These are phyloP conservation scores for Mycena galericulata DNA, from an alignment of 768 basidiomycete species.

Conservation along the genomic window DNA sequence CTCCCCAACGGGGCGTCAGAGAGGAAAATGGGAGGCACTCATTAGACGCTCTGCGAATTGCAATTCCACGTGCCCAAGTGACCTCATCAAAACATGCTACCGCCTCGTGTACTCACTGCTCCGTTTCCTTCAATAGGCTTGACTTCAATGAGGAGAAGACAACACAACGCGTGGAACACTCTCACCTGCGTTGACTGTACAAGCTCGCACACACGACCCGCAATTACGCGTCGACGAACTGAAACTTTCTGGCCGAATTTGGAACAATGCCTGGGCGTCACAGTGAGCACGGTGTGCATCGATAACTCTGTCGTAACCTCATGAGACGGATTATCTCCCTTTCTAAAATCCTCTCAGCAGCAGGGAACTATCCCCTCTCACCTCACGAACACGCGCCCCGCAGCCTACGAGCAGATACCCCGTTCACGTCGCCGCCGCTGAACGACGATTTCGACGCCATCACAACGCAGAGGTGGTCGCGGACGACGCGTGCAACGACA, in stretches of 20 bases:
- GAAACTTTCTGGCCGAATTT: slow-evolving; percentile 15
- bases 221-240: slow-evolving; percentile 22
- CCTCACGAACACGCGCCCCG: slow-evolving; percentile 50
- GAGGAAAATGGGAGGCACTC: not conserved
- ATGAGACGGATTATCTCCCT: slow-evolving; percentile 1
- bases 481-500: slow-evolving; percentile 23
- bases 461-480: slow-evolving; percentile 37
- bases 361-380: slow-evolving; percentile 54
- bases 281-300: not conserved
- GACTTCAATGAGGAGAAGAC: slow-evolving; percentile 21
- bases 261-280: slow-evolving; percentile 32
- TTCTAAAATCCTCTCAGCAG: slow-evolving; percentile 40
- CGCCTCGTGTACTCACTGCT: slow-evolving; percentile 34
- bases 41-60: slow-evolving; percentile 14
- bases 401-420: slow-evolving; percentile 51
- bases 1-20: no score
- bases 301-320: not conserved
- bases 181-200: not conserved
- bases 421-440: slow-evolving; percentile 53
- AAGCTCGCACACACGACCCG: slow-evolving; percentile 14
- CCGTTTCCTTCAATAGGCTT: slow-evolving; percentile 27
- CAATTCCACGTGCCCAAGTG: slow-evolving; percentile 32
- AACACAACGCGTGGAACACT: slow-evolving; percentile 8
- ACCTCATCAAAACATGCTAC: slow-evolving; percentile 34
- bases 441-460: slow-evolving; percentile 56